A percentile compares a stretch with the other conserved stretches of the same genome.
phyloP scores from a whole-genome alignment of 768 basidiomycete genomes.

The Candolleomyces eurysporus region DNA sequence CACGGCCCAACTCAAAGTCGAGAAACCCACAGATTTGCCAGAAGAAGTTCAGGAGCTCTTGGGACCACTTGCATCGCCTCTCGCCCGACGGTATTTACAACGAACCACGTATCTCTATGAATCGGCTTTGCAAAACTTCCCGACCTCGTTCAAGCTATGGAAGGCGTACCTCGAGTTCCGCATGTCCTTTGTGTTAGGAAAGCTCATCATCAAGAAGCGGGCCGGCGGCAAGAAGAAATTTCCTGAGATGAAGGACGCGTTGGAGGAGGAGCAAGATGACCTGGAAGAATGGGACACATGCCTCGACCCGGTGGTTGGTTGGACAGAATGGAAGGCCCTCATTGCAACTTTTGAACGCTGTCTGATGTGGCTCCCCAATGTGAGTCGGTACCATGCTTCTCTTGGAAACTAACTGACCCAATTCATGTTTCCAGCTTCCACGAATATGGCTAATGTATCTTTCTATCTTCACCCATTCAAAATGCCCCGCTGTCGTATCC shows the following conservation, averaged over 20 bases:
- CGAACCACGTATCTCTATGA: conserved; percentile 92
- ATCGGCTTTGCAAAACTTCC: conserved; percentile 82
- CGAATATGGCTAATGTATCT: conserved; percentile 93
- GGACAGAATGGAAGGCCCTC: conserved; percentile 92
- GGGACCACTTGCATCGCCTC: conserved; percentile 75
- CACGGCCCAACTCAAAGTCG: conserved; percentile 53
- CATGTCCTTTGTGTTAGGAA: conserved; percentile 84
- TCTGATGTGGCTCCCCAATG: conserved; percentile 91
- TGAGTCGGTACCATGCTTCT: conserved; percentile 33
- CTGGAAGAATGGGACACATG: conserved; percentile 84
- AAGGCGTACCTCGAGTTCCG: conserved; percentile 86
- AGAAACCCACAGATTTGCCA: conserved; percentile 42
- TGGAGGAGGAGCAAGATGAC: conserved; percentile 82
- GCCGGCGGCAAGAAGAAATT: conserved; percentile 90
- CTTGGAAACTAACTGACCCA: conserved; percentile 7
- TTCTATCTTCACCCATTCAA: conserved; percentile 84
- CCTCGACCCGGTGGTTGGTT: conserved; percentile 87
- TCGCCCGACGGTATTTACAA: conserved; percentile 74
- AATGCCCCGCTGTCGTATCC: conserved; percentile 80
- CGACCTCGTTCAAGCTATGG: conserved; percentile 93
- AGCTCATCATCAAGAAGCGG: conserved; percentile 64
- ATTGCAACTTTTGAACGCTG: conserved; percentile 89
- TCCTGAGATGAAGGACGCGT: conserved; percentile 84
- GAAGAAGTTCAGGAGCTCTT: conserved; percentile 58
- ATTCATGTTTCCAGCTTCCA: conserved; percentile 60